These are phyloP conservation scores for Clausena lansium DNA, from an alignment of 345 rosid genomes.

Conservation along the genomic window DNA sequence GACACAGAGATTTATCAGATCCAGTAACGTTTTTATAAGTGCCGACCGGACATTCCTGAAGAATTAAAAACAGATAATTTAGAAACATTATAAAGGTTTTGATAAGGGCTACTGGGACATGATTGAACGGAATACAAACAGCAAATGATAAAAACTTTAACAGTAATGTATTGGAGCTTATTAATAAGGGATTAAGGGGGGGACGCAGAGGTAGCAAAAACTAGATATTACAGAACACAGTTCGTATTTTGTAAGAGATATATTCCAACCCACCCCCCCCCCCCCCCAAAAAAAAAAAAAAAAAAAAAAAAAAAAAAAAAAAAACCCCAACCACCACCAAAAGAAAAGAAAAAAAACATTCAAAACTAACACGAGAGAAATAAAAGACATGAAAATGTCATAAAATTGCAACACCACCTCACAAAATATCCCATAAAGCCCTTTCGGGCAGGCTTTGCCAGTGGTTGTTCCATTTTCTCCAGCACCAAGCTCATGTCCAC, in stretches of 20 bases:
- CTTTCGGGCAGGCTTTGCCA: conserved; percentile 95
- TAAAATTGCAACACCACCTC: conserved; percentile 41
- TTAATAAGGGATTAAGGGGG: background rate
- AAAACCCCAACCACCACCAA: too few relatives aligned
- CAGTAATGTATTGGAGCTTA: background rate
- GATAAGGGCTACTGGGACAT: conserved; percentile 76
- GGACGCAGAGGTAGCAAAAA: background rate
- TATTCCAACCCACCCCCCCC: too few relatives aligned
- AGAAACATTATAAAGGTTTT: conserved; percentile 58
- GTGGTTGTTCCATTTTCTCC: conserved; percentile 87
- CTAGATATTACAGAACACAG: too few relatives aligned
- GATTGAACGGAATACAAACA: conserved; percentile 43
- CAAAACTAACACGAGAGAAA: background rate
- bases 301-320: background rate
- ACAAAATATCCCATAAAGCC: conserved; percentile 89
- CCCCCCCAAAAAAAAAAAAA: background rate
- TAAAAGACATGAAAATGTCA: background rate
- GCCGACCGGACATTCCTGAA: conserved; percentile 95
- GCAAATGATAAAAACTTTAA: conserved; percentile 7
- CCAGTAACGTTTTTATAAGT: conserved; percentile 89
- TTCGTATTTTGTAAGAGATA: too few relatives aligned
- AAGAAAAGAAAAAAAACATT: background rate
- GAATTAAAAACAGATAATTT: conserved; percentile 20
- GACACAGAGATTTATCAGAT: conserved; percentile 80
- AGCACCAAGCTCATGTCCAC: conserved; percentile 42